Percentiles rank a stretch among this genome's conserved stretches.
Evolutionary conservation across 768 basidiomycete genomes (phyloP).

Genomic region (Polyporus arcularius): DNA sequence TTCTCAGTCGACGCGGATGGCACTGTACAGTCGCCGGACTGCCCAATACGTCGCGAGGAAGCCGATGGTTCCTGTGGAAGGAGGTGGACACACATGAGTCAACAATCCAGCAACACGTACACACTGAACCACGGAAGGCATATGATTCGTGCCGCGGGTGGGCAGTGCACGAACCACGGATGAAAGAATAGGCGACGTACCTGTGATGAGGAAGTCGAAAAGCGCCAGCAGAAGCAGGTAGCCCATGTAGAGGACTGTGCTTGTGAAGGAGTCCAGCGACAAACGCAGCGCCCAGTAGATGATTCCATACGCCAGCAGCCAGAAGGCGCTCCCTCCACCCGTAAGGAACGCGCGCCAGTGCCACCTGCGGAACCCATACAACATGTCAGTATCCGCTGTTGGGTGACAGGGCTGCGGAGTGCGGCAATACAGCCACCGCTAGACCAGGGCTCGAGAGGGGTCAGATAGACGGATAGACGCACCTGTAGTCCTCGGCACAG

Average conservation of each 20-base stretch:
- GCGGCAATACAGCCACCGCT: background rate
- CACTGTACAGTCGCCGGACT: conserved; percentile 78
- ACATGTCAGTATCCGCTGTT: background rate
- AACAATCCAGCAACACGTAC: background rate
- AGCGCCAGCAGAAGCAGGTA: conserved; percentile 83
- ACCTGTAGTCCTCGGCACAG: conserved; percentile 95
- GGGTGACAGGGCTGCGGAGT: background rate
- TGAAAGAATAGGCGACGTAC: conserved; percentile 39
- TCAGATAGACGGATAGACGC: conserved; percentile 20
- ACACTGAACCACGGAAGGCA: background rate
- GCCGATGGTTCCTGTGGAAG: conserved; percentile 73
- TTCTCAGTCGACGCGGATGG: conserved; percentile 71
- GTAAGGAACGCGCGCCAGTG: conserved; percentile 94
- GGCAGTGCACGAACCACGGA: background rate
- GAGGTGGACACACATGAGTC: background rate
- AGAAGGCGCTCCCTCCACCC: conserved; percentile 91
- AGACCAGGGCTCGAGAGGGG: conserved; percentile 5
- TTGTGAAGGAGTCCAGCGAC: conserved; percentile 80
- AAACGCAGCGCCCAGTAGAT: conserved; percentile 89
- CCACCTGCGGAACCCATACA: conserved; percentile 56
- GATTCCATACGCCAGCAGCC: conserved; percentile 86
- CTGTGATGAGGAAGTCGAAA: conserved; percentile 88
- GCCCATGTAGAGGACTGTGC: conserved; percentile 84
- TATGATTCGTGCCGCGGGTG: background rate
- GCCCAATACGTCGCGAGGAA: conserved; percentile 92